Evolutionary conservation across 345 rosid species (phyloP).

Genomic region (Microcos paniculata): DNA sequence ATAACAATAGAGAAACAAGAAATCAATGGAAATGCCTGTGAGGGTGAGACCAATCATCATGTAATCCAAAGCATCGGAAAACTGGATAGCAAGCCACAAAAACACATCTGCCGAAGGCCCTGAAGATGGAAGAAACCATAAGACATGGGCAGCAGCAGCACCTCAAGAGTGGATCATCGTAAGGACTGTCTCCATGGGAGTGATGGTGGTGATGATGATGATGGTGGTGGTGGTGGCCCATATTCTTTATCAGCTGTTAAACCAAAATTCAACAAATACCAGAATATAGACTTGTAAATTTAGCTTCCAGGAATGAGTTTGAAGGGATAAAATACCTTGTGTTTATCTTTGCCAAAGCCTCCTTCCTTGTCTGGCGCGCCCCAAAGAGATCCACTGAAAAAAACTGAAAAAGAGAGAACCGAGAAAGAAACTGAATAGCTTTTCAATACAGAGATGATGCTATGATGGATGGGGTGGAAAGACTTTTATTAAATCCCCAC

Average conservation of each 20-base stretch:
- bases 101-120: slow-evolving; percentile 31
- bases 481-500: neutral
- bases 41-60: slow-evolving; percentile 20
- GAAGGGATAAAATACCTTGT: neutral
- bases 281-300: neutral
- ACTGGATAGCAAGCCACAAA: slow-evolving; percentile 32
- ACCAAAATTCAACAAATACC: slow-evolving; percentile 8
- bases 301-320: neutral
- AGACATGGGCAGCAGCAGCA: slow-evolving; percentile 46
- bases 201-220: no score
- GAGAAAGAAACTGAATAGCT: no score
- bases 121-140: slow-evolving; percentile 24
- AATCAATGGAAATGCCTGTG: slow-evolving; percentile 21
- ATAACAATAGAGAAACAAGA: neutral
- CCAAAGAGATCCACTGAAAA: no score
- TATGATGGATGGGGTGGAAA: no score
- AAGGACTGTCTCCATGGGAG: slow-evolving; percentile 22
- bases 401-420: neutral
- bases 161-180: slow-evolving; percentile 31
- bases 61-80: slow-evolving; percentile 36
- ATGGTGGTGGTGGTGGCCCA: slow-evolving; percentile 12
- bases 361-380: no score
- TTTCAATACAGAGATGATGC: no score
- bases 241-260: slow-evolving; percentile 1
- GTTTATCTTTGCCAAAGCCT: neutral